Conservation (phyloP, 2,329 filamentous ascomycete genomes). For the Samsoniella hepiali region DNA sequence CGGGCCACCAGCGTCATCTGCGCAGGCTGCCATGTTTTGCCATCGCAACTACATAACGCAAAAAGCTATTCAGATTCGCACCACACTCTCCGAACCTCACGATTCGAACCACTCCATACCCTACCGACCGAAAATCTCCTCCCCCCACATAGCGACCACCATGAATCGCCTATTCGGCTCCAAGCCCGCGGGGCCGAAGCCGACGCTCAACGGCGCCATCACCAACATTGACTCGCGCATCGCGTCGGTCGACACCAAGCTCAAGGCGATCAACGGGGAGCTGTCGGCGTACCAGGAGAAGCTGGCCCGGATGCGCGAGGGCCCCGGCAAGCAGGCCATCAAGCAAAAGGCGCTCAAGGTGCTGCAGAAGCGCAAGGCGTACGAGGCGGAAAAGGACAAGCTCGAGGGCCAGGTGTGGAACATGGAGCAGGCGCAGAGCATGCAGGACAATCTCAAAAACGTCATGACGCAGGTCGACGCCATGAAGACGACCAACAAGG, state of each 20-base stretch:
- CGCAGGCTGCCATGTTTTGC: neutral
- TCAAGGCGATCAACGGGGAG: constrained; percentile 87
- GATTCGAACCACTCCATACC: neutral
- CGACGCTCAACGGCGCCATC: constrained; percentile 80
- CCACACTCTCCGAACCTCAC: neutral
- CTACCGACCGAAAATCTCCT: neutral
- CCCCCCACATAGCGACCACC: neutral
- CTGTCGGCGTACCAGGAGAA: constrained; percentile 84
- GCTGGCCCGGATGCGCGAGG: constrained; percentile 89
- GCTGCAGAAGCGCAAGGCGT: constrained; percentile 87
- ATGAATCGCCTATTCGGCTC: constrained; percentile 98
- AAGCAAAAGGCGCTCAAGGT: constrained; percentile 94
- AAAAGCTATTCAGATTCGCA: neutral
- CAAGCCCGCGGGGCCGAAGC: constrained; percentile 83
- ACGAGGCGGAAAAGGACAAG: constrained; percentile 91
- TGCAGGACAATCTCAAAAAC: constrained; percentile 98
- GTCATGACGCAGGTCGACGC: constrained; percentile 98
- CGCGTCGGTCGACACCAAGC: constrained; percentile 87
- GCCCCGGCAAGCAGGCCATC: constrained; percentile 86
- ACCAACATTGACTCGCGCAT: constrained; percentile 80
- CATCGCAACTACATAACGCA: neutral
- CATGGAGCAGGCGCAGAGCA: constrained; percentile 97
- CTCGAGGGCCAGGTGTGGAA: constrained; percentile 95
- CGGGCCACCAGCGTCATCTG: neutral
- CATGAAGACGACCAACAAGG: constrained; percentile 95